phyloP scores from a whole-genome alignment of 164 flowering plant genomes.

The grape (Vitis vinifera) region DNA sequence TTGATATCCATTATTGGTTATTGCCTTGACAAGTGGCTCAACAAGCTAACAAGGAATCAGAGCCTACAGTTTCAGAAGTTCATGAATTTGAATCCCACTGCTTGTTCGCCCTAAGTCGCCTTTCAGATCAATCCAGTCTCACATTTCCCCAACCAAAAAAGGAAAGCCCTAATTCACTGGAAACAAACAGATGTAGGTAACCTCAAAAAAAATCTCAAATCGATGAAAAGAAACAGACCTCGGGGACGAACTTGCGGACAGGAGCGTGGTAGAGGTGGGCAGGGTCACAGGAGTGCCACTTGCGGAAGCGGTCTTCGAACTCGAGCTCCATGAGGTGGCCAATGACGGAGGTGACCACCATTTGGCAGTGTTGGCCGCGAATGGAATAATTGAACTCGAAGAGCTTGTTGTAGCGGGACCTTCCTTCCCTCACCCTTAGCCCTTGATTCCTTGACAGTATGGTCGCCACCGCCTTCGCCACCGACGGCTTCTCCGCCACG shows the following conservation, averaged over 20 bases:
- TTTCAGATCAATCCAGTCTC: too few species aligned
- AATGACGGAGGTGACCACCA: constrained; percentile 89
- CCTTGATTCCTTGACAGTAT: constrained; percentile 64
- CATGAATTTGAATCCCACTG: too few species aligned
- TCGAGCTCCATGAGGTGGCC: constrained; percentile 98
- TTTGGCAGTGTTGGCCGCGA: constrained; percentile 53
- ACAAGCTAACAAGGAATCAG: too few species aligned
- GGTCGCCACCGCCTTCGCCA: constrained; percentile 79
- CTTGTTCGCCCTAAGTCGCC: too few species aligned
- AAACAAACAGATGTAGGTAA: too few species aligned
- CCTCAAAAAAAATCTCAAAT: background rate
- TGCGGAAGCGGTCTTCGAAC: constrained; percentile 73
- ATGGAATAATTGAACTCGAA: constrained; percentile 85
- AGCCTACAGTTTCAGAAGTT: too few species aligned
- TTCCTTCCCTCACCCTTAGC: constrained; percentile 55
- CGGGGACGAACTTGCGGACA: constrained; percentile 72
- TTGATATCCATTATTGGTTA: too few species aligned
- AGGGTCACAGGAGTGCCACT: constrained; percentile 94
- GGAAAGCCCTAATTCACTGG: too few species aligned
- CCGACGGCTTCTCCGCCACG: constrained; percentile 99
- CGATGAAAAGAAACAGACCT: constrained; percentile 32
- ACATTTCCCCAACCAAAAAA: too few species aligned
- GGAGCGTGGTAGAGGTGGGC: constrained; percentile 75
- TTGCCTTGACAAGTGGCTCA: too few species aligned
- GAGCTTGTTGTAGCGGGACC: constrained; percentile 83